Evolutionary conservation across 176 grass and related monocot species (phyloP), one percentile per base, ranked within the genome.

Genomic region (Ananas comosus): DNA sequence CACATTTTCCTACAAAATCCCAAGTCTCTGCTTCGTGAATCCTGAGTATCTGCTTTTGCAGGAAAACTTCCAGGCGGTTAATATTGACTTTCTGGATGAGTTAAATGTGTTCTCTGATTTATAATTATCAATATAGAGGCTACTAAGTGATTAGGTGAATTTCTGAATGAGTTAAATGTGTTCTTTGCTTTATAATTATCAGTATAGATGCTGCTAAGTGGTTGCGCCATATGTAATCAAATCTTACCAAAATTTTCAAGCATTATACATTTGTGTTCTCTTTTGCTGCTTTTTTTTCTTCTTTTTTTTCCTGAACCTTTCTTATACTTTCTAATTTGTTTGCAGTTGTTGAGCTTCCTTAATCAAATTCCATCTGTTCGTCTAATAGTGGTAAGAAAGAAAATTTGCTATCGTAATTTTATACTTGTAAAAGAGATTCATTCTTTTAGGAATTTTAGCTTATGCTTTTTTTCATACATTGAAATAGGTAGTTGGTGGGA

Each of bases 321-420:
- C 14, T 70, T 74, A 68, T 76, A 42, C 9, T 73, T 61, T 59
- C 17, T 83, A 42, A 49, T 16, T 84, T 75, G 8, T 69, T 78
- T 86, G 77, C 94, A 97, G 94, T 51, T 97, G 53, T 78, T 97
- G 68, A 88, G 82, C 66, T 97, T 97, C 69, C 64, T 89, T 80
- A 56, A 82, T 71, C 83, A 97, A 79, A 87, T 93, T 76, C 80
- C 77, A 47, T 87, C 74, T 70, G 84, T 97, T 51, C 86, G 75
- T 13, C 84, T 97, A 67, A 88, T 97, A 73, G 89, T 93, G 89
- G 89, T 97, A 90, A 80, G 78, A 76, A 66, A 57, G 16, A 51
- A 18, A 61, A 12, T 69, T 66, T 42, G 18, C 19, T 12, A 54
- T 51, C 71, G 18, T 9, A 12, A 65, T 63, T 76, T 47, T 51